Conservation (phyloP, 805 yeast species). For the Sugiyamaella lignohabitans region DNA sequence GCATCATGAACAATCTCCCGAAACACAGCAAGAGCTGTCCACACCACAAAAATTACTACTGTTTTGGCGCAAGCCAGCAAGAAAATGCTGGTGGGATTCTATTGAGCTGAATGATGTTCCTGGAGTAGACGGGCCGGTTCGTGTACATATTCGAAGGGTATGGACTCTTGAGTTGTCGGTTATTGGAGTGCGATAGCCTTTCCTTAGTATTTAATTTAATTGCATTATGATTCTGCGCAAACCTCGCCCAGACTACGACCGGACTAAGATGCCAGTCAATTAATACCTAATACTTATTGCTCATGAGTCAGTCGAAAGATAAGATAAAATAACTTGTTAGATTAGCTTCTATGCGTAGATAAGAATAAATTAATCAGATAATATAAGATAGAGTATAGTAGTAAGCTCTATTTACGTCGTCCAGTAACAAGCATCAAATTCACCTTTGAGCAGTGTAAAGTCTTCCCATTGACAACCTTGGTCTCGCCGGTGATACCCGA, state of each 20-base stretch:
- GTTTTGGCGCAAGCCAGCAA: conserved; percentile 97
- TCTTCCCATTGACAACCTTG: conserved; percentile 7
- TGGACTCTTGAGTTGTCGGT: conserved; percentile 95
- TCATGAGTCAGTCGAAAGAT: neutral
- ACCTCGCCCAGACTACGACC: too few relatives aligned
- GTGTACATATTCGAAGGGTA: conserved; percentile 83
- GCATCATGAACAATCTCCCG: conserved; percentile 4
- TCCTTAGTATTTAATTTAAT: neutral
- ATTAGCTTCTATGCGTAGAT: too few relatives aligned
- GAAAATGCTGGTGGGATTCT: conserved; percentile 96
- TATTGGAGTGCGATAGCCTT: conserved; percentile 50
- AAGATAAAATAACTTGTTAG: too few relatives aligned
- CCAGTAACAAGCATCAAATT: conserved; percentile 14
- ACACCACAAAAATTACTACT: conserved; percentile 59
- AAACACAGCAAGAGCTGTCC: conserved; percentile 17
- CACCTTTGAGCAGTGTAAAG: conserved; percentile 3
- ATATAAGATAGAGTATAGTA: too few relatives aligned
- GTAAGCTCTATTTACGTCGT: neutral
- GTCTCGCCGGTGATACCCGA: conserved; percentile 3
- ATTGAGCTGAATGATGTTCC: conserved; percentile 31
- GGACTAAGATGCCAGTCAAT: too few relatives aligned
- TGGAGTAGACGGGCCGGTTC: conserved; percentile 39
- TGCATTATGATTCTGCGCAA: too few relatives aligned
- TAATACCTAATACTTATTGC: too few relatives aligned
- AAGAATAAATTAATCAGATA: too few relatives aligned